Evolutionary conservation across 371 early-diverging fungal genomes (phyloP), one percentile per base, ranked within the genome.

Genomic region (Rhizopus delemar): DNA sequence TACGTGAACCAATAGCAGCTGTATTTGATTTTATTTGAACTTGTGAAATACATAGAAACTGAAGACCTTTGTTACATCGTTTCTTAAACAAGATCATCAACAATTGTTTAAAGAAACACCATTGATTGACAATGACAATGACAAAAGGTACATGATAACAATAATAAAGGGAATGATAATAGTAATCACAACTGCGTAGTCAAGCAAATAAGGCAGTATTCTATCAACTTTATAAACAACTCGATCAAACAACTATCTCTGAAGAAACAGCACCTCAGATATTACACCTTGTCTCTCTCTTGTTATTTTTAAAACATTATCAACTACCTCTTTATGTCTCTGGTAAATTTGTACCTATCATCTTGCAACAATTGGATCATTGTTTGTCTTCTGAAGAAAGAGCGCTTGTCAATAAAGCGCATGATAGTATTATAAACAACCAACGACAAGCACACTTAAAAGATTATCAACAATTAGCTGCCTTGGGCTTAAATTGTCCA

Each of bases 301-400:
- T 66, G 7, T 38, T 66, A 32, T 66, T 59, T 35, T 51, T 58
- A 48, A 45, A 55, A 15, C 4, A 46, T 5, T 56, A 54, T 15
- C 32, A 58, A 5, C 15, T 46, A 3, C 67, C 67, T 1, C 54
- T 66, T 8, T 66, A 66, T 48, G 67, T 66, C 11, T 55, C 62
- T 22, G 67, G 67, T 13, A 66, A 66, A 46, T 66, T 62, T 59
- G 67, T 66, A 4, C 67, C 67, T 5, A 41, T 43, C 0, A 59
- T 66, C n/a, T 22, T 66, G 12, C 22, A 35, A 3, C 48, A 62
- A 46, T 41, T 61, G 15, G 58, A 49, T 7, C 46, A 54, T 3
- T 28, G 8, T 22, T 15, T 62, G 3, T 16, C 32, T 2, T 13
- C 43, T 11, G 22, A 66, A 5, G 34, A 58, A 29, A 53, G 56